Conservation (phyloP, 1,284 basidiomycete genomes). For the Microbotryomycetes sp. region DNA sequence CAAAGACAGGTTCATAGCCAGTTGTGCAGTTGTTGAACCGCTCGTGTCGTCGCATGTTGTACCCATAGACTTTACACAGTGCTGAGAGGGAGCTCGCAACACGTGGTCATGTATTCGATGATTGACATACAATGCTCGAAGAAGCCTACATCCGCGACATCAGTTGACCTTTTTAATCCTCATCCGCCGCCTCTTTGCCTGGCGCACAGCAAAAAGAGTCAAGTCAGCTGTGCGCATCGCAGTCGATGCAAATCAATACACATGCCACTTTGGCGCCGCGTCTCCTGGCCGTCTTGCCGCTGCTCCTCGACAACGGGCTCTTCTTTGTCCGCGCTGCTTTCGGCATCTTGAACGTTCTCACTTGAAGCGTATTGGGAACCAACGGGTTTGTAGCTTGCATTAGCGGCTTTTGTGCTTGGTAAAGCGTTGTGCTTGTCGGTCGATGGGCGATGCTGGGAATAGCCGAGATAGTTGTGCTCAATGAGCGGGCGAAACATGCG, state of each 20-base stretch:
- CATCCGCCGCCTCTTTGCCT: conserved; percentile 24
- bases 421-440: background rate
- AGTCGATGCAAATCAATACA: no score
- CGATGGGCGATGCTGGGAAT: background rate
- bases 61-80: background rate
- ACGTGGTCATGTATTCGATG: background rate
- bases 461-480: background rate
- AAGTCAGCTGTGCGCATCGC: background rate
- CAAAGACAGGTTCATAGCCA: background rate
- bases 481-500: background rate
- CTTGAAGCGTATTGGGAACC: conserved; percentile 1
- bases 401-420: background rate
- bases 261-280: conserved; percentile 5
- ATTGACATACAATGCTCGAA: background rate
- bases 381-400: background rate
- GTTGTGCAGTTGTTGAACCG: background rate
- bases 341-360: conserved; percentile 19
- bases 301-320: conserved; percentile 12
- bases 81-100: no score
- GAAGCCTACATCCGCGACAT: background rate
- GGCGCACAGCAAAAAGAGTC: background rate
- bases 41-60: background rate
- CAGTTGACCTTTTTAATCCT: conserved; percentile 25
- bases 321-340: conserved; percentile 7
- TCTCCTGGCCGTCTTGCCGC: conserved; percentile 20